Evolutionary conservation across 495 filamentous ascomycete species (phyloP), one percentile per base, ranked within the genome.

Genomic region (Aspergillus funiculosus): DNA sequence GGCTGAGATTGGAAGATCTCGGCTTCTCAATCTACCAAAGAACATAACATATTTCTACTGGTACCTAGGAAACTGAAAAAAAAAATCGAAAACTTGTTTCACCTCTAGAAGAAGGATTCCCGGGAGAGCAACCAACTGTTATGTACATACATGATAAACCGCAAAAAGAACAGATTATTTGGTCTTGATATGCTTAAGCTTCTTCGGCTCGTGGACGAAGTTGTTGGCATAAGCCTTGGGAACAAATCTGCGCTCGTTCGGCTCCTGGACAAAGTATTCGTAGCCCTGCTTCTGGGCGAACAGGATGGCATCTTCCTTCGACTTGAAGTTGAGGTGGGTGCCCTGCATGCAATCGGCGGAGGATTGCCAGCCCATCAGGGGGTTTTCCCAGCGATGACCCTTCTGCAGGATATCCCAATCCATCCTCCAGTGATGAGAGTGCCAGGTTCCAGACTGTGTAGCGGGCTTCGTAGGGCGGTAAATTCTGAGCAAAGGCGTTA

Each of bases 271-370:
- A 66, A 95, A 96, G 66, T 96, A 99, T 59, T 97, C 91, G 61
- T 97, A 99, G 26, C 94, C 92, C 62, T 99, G 94, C 77, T 95
- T 99, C 73, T 95, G 84, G 14, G 92, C 92, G 58, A 99, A 99
- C 13, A 73, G 64, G 52, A 99, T 90, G 51, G 92, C 92, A 57
- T 94, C 90, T 63, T 99, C 90, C 76, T 95, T 97, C 39, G 73
- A 75, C 68, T 85, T 87, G 78, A 99, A 99, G 61, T 81, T 82
- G 46, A 99, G 63, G 63, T 85, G 75, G 46, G 88, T 92, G 56
- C 88, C 90, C 63, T 99, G 89, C 86, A 97, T 85, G 54, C 73
- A 72, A 67, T 99, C 92, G 15, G 78, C 92, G 35, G 88, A 94
- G 5, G 91, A 95, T 61, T 96, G 89, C 94, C 94, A 99, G 21